Evolutionary conservation across 164 flowering plant species (phyloP).

Genomic region (Macadamia integrifolia): DNA sequence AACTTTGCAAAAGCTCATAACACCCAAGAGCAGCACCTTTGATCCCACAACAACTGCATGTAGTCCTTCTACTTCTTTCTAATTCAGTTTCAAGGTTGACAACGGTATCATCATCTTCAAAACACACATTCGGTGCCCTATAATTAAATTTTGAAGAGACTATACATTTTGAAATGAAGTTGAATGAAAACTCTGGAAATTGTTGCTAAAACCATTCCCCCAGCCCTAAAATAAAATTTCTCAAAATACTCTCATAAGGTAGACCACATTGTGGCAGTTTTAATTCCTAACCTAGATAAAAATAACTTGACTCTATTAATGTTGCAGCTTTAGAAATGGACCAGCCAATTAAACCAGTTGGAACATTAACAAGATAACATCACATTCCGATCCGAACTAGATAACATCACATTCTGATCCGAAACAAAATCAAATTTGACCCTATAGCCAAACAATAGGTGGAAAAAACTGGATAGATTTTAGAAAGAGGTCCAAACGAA

Average conservation of each 20-base stretch:
- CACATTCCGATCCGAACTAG: background rate
- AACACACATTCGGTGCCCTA: conserved; percentile 98
- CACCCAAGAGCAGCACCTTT: conserved; percentile 99
- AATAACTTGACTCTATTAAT: too few relatives aligned
- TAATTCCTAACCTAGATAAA: too few relatives aligned
- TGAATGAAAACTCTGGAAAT: background rate
- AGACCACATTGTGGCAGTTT: too few relatives aligned
- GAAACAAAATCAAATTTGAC: too few relatives aligned
- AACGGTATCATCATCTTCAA: conserved; percentile 50
- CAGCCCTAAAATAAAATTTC: background rate
- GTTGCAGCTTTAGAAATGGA: background rate
- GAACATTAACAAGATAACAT: too few relatives aligned
- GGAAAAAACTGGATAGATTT: too few relatives aligned
- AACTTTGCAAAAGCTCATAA: conserved; percentile 79
- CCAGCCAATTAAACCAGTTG: background rate
- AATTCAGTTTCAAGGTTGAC: conserved; percentile 81
- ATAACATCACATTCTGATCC: too few relatives aligned
- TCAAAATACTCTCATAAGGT: too few relatives aligned
- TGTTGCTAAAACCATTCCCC: background rate
- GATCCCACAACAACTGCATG: conserved; percentile 69
- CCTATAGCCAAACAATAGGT: too few relatives aligned
- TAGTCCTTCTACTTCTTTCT: conserved; percentile 70
- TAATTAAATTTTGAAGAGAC: conserved; percentile 14
- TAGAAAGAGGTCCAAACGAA: too few relatives aligned
- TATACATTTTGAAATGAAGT: background rate